These are phyloP conservation scores for Knufia fluminis DNA, from an alignment of 2,329 filamentous ascomycete genomes.

Conservation along the genomic window DNA sequence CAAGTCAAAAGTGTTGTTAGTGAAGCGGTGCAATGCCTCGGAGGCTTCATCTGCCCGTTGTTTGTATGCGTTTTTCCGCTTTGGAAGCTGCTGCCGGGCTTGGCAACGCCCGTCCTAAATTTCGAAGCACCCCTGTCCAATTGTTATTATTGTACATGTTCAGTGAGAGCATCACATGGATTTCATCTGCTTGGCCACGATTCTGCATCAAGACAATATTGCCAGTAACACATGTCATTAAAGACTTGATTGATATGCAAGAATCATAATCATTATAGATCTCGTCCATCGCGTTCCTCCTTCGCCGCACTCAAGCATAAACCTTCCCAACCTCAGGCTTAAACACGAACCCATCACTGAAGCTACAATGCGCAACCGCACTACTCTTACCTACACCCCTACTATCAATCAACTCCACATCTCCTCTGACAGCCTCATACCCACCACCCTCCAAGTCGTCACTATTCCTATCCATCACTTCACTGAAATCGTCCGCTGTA, in stretches of 20 bases:
- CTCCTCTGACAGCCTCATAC: slow-evolving; percentile 8
- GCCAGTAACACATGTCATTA: no score
- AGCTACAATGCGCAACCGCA: slow-evolving; percentile 22
- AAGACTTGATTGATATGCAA: no score
- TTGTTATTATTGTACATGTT: no score
- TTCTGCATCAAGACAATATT: no score
- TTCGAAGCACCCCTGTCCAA: no score
- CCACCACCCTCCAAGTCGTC: slow-evolving; percentile 12
- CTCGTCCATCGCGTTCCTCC: no score
- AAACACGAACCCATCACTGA: slow-evolving; percentile 20
- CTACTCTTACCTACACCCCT: slow-evolving; percentile 10
- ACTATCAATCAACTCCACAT: slow-evolving; percentile 10
- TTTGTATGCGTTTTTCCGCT: slow-evolving; percentile 3
- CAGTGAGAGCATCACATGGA: no score
- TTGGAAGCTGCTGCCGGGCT: not conserved
- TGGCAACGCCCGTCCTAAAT: no score
- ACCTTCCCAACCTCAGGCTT: slow-evolving; percentile 16
- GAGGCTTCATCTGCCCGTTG: not conserved
- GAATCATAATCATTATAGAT: no score
- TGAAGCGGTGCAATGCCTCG: no score
- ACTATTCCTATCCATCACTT: slow-evolving; percentile 3
- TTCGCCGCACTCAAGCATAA: slow-evolving; percentile 20
- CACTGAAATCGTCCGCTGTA: not conserved
- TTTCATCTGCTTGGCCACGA: no score
- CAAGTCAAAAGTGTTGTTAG: no score